Conservation (phyloP, 2,329 filamentous ascomycete species). For the Stagonosporopsis cucurbitacearum region DNA sequence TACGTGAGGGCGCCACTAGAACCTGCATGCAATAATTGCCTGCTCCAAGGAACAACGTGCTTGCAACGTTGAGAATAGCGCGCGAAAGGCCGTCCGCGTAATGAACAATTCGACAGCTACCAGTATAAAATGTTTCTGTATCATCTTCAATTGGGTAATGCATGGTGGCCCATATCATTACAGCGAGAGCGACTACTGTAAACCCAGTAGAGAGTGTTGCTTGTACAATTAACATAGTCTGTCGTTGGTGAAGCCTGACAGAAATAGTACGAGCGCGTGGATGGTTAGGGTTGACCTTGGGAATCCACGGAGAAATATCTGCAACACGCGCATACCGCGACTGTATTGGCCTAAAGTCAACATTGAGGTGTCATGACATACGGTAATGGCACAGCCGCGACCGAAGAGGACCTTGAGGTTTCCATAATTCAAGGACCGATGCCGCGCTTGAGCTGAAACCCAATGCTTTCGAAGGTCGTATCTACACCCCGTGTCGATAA, state of each 20-base stretch:
- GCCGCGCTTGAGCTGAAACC: too few species aligned
- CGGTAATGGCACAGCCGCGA: too few species aligned
- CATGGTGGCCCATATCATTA: too few species aligned
- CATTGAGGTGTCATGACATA: too few species aligned
- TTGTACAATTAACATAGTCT: background rate
- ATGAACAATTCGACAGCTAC: background rate
- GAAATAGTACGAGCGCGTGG: background rate
- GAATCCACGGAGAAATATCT: background rate
- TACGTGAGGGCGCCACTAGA: conserved; percentile 22
- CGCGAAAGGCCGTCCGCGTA: conserved; percentile 38
- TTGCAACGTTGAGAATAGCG: conserved; percentile 56
- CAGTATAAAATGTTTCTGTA: background rate
- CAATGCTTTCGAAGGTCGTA: too few species aligned
- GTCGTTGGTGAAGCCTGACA: background rate
- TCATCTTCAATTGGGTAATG: too few species aligned
- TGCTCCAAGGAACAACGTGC: conserved; percentile 28
- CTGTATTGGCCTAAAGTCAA: background rate
- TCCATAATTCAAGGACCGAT: too few species aligned
- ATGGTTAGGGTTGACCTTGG: background rate
- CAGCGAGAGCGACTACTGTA: too few species aligned
- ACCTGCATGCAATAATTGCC: conserved; percentile 29
- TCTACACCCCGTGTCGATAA: too few species aligned
- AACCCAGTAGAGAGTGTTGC: background rate
- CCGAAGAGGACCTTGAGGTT: too few species aligned
- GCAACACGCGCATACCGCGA: background rate